These are phyloP conservation scores for Hypoxylon sp. DNA, from an alignment of 2,329 filamentous ascomycete genomes.

Conservation along the genomic window DNA sequence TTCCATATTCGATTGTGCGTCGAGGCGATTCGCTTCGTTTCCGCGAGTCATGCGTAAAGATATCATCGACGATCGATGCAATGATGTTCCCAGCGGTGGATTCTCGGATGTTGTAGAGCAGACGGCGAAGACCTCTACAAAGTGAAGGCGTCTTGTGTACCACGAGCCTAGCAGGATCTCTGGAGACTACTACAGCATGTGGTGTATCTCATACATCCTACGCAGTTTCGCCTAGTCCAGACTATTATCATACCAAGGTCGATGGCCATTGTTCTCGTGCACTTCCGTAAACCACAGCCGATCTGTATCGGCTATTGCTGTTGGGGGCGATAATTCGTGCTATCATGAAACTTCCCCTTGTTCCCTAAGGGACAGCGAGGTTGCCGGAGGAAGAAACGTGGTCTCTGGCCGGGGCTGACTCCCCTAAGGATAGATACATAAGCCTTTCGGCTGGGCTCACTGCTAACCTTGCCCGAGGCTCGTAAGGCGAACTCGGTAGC, in stretches of 20 bases:
- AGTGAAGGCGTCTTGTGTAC: slow-evolving; percentile 2
- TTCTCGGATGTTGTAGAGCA: not conserved
- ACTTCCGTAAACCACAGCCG: slow-evolving; percentile 10
- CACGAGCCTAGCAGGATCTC: not conserved
- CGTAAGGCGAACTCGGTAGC: slow-evolving; percentile 13
- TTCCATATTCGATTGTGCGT: slow-evolving; percentile 2
- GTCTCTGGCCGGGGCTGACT: slow-evolving; percentile 8
- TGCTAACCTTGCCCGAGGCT: slow-evolving; percentile 24
- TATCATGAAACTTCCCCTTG: slow-evolving; percentile 28
- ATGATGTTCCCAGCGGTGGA: not conserved
- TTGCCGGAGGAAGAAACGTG: slow-evolving; percentile 14
- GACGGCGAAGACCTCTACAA: not conserved
- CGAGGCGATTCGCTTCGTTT: not conserved
- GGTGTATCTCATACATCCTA: slow-evolving; percentile 4
- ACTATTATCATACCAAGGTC: slow-evolving; percentile 14
- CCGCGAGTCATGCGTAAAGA: slow-evolving; percentile 16
- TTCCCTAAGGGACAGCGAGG: slow-evolving; percentile 12
- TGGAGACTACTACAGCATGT: slow-evolving; percentile 2
- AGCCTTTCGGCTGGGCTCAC: slow-evolving; percentile 16
- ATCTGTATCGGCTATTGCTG: slow-evolving; percentile 18
- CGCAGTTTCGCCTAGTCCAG: not conserved
- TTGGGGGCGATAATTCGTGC: slow-evolving; percentile 15
- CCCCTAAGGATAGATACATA: slow-evolving; percentile 6
- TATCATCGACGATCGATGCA: slow-evolving; percentile 2
- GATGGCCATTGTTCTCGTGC: slow-evolving; percentile 11